Evolutionary conservation across 1,284 basidiomycete genomes (phyloP), one percentile per base, ranked within the genome.

Genomic region (Leccinum angustisporum): DNA sequence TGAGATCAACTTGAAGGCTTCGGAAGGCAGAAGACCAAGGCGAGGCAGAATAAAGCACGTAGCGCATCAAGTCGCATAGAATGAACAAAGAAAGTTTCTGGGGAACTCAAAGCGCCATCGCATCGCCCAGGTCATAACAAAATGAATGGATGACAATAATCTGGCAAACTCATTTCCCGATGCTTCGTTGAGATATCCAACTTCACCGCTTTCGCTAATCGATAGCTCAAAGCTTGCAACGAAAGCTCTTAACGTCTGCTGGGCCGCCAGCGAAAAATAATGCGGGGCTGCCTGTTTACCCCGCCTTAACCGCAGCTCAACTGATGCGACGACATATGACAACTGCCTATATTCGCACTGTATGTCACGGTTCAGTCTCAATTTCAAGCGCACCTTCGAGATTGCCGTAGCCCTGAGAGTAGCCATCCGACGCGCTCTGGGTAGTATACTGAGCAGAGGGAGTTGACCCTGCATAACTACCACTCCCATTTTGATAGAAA

Each of bases 311-410:
- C 64, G 72, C 72, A 66, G 70, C 74, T 75, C 69, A 74, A 73
- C 64, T 59, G 73, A 72, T 75, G 75, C 72, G 62, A 64, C 65
- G 67, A 72, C 55, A 64, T 62, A 63, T 64, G 59, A 66, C 51
- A 73, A 66, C 65, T 74, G 73, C 76, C 75, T 75, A 60, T 68
- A 72, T 68, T 74, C 65, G 68, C 74, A 68, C 66, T 65, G 66
- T 55, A 67, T 66, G 65, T 21, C 21, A 21, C 21, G 21, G 21
- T 80, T 80, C 71, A 83, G 77, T 81, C 82, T 84, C 74, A 84
- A 82, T 73, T 79, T 83, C 81, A 79, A 87, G 89, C 90, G 89
- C 83, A 92, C 90, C 90, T 92, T 91, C 88, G 78, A 77, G 84
- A 79, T 83, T 83, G 72, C 79, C 76, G 75, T 84, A 87, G 64